Evolutionary conservation across 331 rosid genomes (phyloP).

Genomic region (Stylosanthes scabra): DNA sequence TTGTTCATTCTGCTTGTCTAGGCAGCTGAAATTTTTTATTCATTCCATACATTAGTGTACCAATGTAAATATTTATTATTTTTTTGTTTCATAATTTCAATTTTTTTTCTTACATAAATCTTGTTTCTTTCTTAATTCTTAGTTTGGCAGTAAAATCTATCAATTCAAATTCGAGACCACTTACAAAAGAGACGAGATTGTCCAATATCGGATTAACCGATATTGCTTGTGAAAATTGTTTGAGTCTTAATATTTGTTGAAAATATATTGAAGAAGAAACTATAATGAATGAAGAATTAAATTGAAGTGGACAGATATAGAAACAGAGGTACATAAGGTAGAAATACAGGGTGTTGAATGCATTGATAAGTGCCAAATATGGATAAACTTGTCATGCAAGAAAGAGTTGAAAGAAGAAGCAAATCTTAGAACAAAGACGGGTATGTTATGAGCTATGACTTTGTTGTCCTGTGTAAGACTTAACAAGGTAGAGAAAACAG

Average conservation of each 20-base stretch:
- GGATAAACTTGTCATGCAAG: conserved; percentile 27
- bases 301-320: neutral
- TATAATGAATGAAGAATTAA: neutral
- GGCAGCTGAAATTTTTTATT: conserved; percentile 29
- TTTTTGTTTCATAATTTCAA: conserved; percentile 1
- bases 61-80: neutral
- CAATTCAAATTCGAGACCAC: no score
- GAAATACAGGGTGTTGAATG: neutral
- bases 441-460: conserved; percentile 30
- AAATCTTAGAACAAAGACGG: neutral
- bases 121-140: neutral
- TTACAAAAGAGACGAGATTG: neutral
- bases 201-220: neutral
- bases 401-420: conserved; percentile 6
- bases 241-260: no score
- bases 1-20: conserved; percentile 4
- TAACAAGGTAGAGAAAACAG: conserved; percentile 19
- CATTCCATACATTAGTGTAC: conserved; percentile 23
- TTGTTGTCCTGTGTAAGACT: conserved; percentile 14
- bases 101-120: conserved; percentile 8
- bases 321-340: neutral
- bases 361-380: conserved; percentile 12
- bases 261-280: no score
- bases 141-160: neutral
- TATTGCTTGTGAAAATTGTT: neutral